phyloP scores from a whole-genome alignment of 2,329 filamentous ascomycete species.

The Botrytis byssoidea region DNA sequence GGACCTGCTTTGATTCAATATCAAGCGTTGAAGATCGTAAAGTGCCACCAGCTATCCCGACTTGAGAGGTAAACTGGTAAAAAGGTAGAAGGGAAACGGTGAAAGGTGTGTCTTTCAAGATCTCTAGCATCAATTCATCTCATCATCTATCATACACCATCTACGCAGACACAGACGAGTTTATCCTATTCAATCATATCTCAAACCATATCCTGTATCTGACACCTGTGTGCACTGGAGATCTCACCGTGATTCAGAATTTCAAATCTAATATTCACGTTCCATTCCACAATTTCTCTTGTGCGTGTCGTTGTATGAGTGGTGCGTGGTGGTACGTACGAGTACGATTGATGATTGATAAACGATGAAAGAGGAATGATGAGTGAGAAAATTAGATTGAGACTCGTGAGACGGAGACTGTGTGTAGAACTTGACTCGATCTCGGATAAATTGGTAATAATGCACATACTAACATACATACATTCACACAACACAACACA shows the following conservation, averaged over 20 bases:
- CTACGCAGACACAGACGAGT: rapidly evolving
- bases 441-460: not conserved
- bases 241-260: not conserved
- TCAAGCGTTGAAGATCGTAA: not conserved
- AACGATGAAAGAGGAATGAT: no score
- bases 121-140: not conserved
- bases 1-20: not conserved
- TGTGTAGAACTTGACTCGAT: not conserved
- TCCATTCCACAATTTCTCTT: no score
- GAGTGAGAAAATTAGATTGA: not conserved
- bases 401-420: not conserved
- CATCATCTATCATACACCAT: not conserved
- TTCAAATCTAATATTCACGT: not conserved
- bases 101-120: not conserved
- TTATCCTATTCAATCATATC: not conserved
- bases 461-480: no score
- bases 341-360: not conserved
- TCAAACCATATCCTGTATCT: not conserved
- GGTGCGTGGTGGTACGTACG: not conserved
- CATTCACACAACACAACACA: no score
- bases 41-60: not conserved
- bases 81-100: not conserved
- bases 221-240: not conserved
- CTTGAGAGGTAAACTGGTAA: not conserved
- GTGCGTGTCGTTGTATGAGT: not conserved